Evolutionary conservation across 1,284 basidiomycete genomes (phyloP), one percentile per base, ranked within the genome.

Genomic region (Heterobasidion annosum): DNA sequence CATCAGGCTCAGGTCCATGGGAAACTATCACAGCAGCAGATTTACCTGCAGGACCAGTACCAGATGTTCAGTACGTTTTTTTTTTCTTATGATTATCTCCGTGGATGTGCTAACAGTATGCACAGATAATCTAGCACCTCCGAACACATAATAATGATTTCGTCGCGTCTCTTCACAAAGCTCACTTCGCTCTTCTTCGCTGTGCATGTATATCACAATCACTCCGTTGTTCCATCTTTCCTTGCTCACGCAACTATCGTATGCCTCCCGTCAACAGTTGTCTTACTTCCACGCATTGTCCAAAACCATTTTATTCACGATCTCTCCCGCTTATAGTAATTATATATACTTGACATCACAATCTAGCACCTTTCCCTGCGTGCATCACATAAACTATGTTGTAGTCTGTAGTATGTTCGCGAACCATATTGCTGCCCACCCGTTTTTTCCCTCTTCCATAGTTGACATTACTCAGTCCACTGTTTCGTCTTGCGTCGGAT

Each of bases 21-120:
- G 13, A 37, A 25, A 4, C 48, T 34, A 10, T 5, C 48, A 9
- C 19, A 32, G 32, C 42, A 33, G 34, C 51, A 54, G 40, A 50
- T 54, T 8, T 54, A 54, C 35, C 16, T 54, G 19, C 48, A 25
- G 34, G 52, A 54, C 8, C 52, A 54, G 9, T 54, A 54, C 42
- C 52, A 54, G 16, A 54, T 54, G 47, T 54, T 48, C 25, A 34
- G 52, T 54, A 8, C 34, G 52, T 42, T 8, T 5, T n/a, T 2
- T n/a, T 2, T 40, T 3, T 40, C 37, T 10, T 10, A n/a, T 40
- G 5, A n/a, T 40, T 10, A 10, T 8, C n/a, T 40, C 4, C n/a
- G 2, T 40, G 37, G 10, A n/a, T 40, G 10, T 40, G 37, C 37
- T 40, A n/a, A 40, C n/a, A 3, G 3, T 40, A 12, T 40, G 37